Evolutionary conservation across 140 eudicot species (phyloP).

Genomic region (Stevia rebaudiana): DNA sequence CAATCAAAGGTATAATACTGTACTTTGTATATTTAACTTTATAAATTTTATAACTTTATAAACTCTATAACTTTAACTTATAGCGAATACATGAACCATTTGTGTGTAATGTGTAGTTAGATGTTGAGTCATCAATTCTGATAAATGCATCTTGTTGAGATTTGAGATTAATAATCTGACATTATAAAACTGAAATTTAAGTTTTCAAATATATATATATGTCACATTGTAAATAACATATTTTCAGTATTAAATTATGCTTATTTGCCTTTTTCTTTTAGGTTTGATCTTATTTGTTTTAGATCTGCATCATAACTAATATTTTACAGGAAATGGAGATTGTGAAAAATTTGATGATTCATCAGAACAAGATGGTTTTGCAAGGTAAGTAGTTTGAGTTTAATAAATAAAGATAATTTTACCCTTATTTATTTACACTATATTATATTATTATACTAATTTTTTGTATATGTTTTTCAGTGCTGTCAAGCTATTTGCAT

Average conservation of each 20-base stretch:
- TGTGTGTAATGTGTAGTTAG: not conserved
- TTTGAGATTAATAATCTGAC: not conserved
- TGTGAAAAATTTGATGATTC: constrained; percentile 16
- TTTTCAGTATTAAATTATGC: not conserved
- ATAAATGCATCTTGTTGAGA: constrained; percentile 2
- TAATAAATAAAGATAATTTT: not conserved
- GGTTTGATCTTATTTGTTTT: not conserved
- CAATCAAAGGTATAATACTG: constrained; percentile 40
- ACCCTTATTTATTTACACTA: not conserved
- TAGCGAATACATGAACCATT: not conserved
- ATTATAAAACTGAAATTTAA: not conserved
- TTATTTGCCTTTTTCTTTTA: not conserved
- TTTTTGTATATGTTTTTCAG: constrained; percentile 37
- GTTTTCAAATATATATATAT: not conserved
- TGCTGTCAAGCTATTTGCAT: constrained; percentile 58
- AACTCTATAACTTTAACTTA: not conserved
- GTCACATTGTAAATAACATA: not conserved
- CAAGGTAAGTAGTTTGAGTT: constrained; percentile 40
- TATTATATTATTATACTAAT: constrained; percentile 10
- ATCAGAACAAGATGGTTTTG: constrained; percentile 57
- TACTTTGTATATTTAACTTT: no score
- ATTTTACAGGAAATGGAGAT: constrained; percentile 42
- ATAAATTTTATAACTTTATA: no score
- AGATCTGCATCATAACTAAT: constrained; percentile 1
- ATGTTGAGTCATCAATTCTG: not conserved